Evolutionary conservation across 208 protist genomes (phyloP).

Genomic region (Trypanosoma platydactyli): DNA sequence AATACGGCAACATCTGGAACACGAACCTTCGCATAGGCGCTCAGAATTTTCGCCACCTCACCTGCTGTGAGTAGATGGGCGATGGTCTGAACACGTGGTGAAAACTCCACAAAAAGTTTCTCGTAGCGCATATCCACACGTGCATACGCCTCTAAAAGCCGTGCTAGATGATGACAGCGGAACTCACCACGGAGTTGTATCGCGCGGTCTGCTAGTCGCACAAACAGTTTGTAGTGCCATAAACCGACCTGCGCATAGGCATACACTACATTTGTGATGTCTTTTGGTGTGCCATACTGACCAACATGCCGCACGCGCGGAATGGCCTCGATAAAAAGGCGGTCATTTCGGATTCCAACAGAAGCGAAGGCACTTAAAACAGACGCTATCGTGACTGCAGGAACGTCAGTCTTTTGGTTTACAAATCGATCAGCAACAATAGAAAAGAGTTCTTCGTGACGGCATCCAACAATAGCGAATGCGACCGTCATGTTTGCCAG

Average conservation of each 20-base stretch:
- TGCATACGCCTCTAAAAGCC: conserved; percentile 58
- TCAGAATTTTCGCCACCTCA: conserved; percentile 46
- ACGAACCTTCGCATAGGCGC: conserved; percentile 51
- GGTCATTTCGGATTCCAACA: conserved; percentile 57
- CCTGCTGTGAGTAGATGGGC: conserved; percentile 43
- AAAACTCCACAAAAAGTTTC: conserved; percentile 71
- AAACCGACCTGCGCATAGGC: conserved; percentile 74
- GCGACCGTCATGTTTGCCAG: conserved; percentile 59
- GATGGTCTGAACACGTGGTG: conserved; percentile 60
- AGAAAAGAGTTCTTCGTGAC: conserved; percentile 72
- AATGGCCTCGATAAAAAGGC: conserved; percentile 83
- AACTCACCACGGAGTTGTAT: conserved; percentile 69
- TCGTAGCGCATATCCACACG: conserved; percentile 82
- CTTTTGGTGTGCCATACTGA: conserved; percentile 71
- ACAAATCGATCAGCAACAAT: conserved; percentile 67
- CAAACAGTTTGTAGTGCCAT: conserved; percentile 90
- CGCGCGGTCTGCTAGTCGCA: conserved; percentile 72
- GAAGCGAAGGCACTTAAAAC: conserved; percentile 72
- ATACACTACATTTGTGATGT: conserved; percentile 73
- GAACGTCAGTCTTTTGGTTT: conserved; percentile 52
- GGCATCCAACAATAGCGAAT: conserved; percentile 38
- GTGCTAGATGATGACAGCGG: conserved; percentile 36
- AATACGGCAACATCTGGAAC: conserved; percentile 44
- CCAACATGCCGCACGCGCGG: conserved; percentile 73
- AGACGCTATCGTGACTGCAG: conserved; percentile 64